A percentile compares a stretch with the other conserved stretches of the same genome.
These are phyloP conservation scores for Tremella yokohamensis DNA, from an alignment of 768 basidiomycete genomes.

Conservation along the genomic window DNA sequence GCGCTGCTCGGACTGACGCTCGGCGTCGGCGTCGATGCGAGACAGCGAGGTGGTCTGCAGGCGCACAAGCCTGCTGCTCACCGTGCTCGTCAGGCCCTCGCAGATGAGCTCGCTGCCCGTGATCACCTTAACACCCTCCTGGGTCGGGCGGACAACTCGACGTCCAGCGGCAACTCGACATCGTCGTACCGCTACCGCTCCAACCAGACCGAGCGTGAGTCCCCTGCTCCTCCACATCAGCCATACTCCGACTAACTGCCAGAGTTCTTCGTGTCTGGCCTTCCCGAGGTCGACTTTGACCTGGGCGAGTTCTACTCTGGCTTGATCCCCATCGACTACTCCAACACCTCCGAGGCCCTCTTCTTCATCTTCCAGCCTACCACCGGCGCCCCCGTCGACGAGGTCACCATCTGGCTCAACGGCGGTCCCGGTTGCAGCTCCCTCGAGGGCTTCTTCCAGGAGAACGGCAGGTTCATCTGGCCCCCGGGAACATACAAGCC, in stretches of 20 bases:
- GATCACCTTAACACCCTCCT: too few species aligned
- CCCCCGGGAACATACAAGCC: not conserved
- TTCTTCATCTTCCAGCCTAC: slow-evolving; percentile 13
- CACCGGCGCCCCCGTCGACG: slow-evolving; percentile 10
- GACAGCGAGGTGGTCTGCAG: too few species aligned
- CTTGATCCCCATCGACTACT: slow-evolving; percentile 8
- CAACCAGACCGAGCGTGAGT: too few species aligned
- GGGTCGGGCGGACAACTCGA: too few species aligned
- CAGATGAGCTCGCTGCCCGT: too few species aligned
- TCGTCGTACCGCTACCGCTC: too few species aligned
- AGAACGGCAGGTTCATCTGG: slow-evolving; percentile 6
- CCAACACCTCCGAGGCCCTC: slow-evolving; percentile 6
- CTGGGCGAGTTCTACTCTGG: slow-evolving; percentile 11
- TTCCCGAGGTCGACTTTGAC: slow-evolving; percentile 3
- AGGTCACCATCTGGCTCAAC: slow-evolving; percentile 11
- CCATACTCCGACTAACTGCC: not conserved
- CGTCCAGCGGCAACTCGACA: too few species aligned
- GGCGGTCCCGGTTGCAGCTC: slow-evolving; percentile 7
- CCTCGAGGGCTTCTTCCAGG: slow-evolving; percentile 10
- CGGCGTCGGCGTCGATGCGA: too few species aligned
- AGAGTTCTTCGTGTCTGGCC: slow-evolving; percentile 4
- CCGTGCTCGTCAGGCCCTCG: too few species aligned
- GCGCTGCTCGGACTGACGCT: too few species aligned
- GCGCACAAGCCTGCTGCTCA: too few species aligned
- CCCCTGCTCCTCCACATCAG: too few species aligned